Conservation (phyloP, 805 yeast genomes). For the Yarrowia osloensis region DNA sequence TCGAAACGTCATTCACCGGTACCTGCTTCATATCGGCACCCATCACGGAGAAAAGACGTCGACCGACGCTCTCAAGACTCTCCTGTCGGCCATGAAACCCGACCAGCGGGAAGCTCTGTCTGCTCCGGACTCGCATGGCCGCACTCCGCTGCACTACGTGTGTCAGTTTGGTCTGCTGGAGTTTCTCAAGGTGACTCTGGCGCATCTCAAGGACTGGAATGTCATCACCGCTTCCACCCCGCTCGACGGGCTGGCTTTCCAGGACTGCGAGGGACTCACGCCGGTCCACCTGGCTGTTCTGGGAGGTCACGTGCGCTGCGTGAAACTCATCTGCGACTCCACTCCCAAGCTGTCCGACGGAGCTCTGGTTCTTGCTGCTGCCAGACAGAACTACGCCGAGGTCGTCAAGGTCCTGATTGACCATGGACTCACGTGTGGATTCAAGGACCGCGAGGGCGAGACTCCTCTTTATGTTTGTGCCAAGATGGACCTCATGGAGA, state of each 20-base stretch:
- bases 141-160: constrained; percentile 89
- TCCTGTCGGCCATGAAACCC: background rate
- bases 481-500: constrained; percentile 56
- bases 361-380: background rate
- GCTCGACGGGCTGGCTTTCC: constrained; percentile 36
- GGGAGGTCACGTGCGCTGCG: constrained; percentile 80
- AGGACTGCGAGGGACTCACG: constrained; percentile 71
- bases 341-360: constrained; percentile 39
- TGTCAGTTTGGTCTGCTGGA: constrained; percentile 80
- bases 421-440: constrained; percentile 63
- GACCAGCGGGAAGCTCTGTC: constrained; percentile 44
- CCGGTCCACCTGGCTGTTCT: constrained; percentile 83
- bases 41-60: constrained; percentile 14
- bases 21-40: constrained; percentile 17
- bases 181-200: constrained; percentile 59
- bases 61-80: background rate
- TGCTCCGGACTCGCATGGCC: constrained; percentile 69
- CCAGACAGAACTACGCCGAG: constrained; percentile 42
- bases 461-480: constrained; percentile 83
- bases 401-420: constrained; percentile 57
- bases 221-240: constrained; percentile 34
- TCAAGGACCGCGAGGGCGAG: constrained; percentile 65
- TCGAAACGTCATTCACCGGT: constrained; percentile 25
- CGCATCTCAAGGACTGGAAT: constrained; percentile 59
- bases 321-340: constrained; percentile 55